Conservation (phyloP, 768 basidiomycete genomes). For the Tricholoma flavovirens region DNA sequence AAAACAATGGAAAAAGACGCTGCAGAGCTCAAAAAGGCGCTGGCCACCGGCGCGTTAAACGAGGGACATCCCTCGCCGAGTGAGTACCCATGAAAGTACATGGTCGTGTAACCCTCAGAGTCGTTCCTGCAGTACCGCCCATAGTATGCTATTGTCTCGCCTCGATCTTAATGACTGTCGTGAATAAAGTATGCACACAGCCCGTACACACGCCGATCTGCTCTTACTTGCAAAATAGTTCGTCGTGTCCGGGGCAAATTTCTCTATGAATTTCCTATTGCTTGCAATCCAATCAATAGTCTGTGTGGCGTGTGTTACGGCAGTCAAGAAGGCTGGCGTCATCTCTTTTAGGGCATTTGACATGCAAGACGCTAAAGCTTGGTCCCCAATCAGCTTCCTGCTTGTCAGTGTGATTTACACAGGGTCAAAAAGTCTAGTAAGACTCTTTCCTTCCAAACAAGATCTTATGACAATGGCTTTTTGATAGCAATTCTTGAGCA, state of each 20-base stretch:
- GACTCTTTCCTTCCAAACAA: conserved; percentile 24
- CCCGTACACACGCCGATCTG: background rate
- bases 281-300: conserved; percentile 88
- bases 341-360: conserved; percentile 86
- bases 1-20: conserved; percentile 20
- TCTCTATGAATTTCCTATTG: conserved; percentile 96
- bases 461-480: background rate
- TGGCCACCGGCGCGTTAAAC: conserved; percentile 29
- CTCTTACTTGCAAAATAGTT: conserved; percentile 44
- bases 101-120: background rate
- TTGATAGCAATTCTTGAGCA: conserved; percentile 87
- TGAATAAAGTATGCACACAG: conserved; percentile 75
- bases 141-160: conserved; percentile 88
- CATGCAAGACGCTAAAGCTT: conserved; percentile 75
- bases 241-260: conserved; percentile 88
- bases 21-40: conserved; percentile 28
- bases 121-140: conserved; percentile 52
- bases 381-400: conserved; percentile 93
- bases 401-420: conserved; percentile 97
- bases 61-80: conserved; percentile 22
- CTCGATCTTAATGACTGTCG: conserved; percentile 93
- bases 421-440: conserved; percentile 91
- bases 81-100: conserved; percentile 8
- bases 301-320: conserved; percentile 70
- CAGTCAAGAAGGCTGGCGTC: conserved; percentile 68